A percentile compares a stretch with the other conserved stretches of the same genome.
Conservation (phyloP, 495 filamentous ascomycete genomes). For the Penicillium steckii region DNA sequence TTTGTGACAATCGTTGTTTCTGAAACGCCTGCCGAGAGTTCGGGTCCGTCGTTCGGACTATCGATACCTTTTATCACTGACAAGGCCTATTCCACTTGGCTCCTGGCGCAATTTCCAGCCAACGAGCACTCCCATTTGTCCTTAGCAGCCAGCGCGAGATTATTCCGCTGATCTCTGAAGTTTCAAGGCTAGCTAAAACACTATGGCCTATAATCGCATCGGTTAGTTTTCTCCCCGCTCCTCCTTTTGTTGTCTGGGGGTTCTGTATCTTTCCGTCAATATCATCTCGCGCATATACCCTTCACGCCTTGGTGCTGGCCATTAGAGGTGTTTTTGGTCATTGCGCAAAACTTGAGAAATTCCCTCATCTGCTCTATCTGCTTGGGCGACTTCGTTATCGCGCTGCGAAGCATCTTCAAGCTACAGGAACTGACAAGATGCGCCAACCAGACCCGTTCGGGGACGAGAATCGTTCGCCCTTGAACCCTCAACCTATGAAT, state of each 20-base stretch:
- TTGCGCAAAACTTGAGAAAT: neutral
- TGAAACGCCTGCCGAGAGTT: constrained; percentile 35
- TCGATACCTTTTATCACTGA: constrained; percentile 17
- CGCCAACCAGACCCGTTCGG: constrained; percentile 39
- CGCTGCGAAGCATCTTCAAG: constrained; percentile 1
- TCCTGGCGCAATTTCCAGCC: constrained; percentile 37
- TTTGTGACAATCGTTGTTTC: constrained; percentile 9
- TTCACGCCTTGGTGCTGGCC: constrained; percentile 15
- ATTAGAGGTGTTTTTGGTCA: constrained; percentile 19
- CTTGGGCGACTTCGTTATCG: constrained; percentile 4
- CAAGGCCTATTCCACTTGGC: constrained; percentile 26
- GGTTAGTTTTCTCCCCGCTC: constrained; percentile 59
- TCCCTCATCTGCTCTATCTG: neutral
- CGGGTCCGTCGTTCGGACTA: constrained; percentile 17
- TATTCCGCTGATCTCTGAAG: constrained; percentile 23
- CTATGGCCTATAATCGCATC: constrained; percentile 67
- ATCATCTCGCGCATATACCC: constrained; percentile 9
- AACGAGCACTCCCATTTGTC: constrained; percentile 7
- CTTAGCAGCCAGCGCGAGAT: constrained; percentile 24
- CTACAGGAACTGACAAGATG: constrained; percentile 16
- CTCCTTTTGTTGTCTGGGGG: constrained; percentile 8
- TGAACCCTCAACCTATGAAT: constrained; percentile 55
- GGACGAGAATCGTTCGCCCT: constrained; percentile 60
- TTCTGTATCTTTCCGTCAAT: constrained; percentile 1
- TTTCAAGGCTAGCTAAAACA: constrained; percentile 20